Conservation (phyloP, 805 yeast genomes). For the Candida schatavii region DNA sequence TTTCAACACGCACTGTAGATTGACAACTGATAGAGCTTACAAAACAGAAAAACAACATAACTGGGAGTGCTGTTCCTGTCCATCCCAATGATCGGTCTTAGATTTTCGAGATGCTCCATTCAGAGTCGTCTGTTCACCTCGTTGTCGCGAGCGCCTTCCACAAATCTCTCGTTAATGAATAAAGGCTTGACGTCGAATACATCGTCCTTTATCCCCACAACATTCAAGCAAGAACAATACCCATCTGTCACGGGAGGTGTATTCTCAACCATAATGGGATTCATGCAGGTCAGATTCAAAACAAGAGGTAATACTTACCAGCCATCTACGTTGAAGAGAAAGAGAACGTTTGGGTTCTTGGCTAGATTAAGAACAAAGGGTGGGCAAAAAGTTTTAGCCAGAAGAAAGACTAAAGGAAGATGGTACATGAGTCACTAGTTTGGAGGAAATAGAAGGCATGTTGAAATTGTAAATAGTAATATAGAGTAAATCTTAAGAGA, state of each 20-base stretch:
- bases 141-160: constrained; percentile 13
- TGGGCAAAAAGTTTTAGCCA: constrained; percentile 74
- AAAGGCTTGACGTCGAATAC: constrained; percentile 16
- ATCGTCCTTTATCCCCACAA: constrained; percentile 12
- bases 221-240: constrained; percentile 1
- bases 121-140: constrained; percentile 8
- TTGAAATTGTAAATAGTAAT: background rate
- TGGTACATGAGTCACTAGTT: constrained; percentile 82
- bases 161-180: constrained; percentile 11
- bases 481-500: too few relatives aligned
- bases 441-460: background rate
- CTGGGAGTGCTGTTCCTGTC: too few relatives aligned
- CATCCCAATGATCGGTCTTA: background rate
- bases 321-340: constrained; percentile 87
- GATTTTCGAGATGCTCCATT: background rate
- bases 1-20: background rate
- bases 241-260: constrained; percentile 6
- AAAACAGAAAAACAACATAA: too few relatives aligned
- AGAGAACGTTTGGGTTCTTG: constrained; percentile 85
- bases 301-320: constrained; percentile 93
- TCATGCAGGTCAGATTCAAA: constrained; percentile 67
- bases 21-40: too few relatives aligned
- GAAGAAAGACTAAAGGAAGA: constrained; percentile 85
- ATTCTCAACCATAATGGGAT: constrained; percentile 29
- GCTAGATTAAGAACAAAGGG: constrained; percentile 72